These are phyloP conservation scores for Ciborinia camelliae DNA, from an alignment of 2,329 filamentous ascomycete genomes.

Conservation along the genomic window DNA sequence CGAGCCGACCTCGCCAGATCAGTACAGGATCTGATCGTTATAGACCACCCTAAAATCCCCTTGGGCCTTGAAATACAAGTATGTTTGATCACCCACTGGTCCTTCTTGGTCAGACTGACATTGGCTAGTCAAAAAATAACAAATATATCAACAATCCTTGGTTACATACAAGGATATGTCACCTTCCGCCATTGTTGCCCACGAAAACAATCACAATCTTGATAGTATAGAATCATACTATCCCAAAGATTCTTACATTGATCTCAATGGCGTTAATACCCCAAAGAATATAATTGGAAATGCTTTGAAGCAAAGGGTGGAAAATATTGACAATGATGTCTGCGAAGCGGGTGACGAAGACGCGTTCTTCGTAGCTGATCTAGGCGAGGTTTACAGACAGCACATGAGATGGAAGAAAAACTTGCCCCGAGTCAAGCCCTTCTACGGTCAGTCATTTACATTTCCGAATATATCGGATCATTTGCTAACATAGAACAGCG, in stretches of 20 bases:
- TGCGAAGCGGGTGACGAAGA: conserved; percentile 95
- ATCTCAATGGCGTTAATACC: conserved; percentile 34
- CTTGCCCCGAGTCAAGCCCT: conserved; percentile 86
- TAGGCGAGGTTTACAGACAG: conserved; percentile 98
- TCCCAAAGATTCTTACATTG: conserved; percentile 32
- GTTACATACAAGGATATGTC: conserved; percentile 51
- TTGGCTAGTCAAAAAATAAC: neutral
- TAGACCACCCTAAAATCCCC: conserved; percentile 82
- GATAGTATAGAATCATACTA: conserved; percentile 34
- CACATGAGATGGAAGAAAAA: conserved; percentile 97
- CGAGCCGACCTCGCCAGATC: conserved; percentile 95
- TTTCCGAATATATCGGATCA: neutral
- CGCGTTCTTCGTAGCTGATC: conserved; percentile 95
- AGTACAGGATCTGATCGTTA: conserved; percentile 87
- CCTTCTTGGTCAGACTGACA: conserved; percentile 15
- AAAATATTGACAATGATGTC: conserved; percentile 77
- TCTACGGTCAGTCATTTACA: conserved; percentile 68
- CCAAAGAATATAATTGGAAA: conserved; percentile 82
- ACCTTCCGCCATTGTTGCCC: conserved; percentile 61
- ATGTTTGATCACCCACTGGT: conserved; percentile 15
- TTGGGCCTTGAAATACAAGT: conserved; percentile 36
- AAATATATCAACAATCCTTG: conserved; percentile 25
- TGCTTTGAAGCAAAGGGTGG: conserved; percentile 80
- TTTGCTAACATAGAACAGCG: conserved; percentile 49
- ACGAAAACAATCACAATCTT: conserved; percentile 41